Evolutionary conservation across 1,284 basidiomycete species (phyloP).

Genomic region (Cutaneotrichosporon mucoides): DNA sequence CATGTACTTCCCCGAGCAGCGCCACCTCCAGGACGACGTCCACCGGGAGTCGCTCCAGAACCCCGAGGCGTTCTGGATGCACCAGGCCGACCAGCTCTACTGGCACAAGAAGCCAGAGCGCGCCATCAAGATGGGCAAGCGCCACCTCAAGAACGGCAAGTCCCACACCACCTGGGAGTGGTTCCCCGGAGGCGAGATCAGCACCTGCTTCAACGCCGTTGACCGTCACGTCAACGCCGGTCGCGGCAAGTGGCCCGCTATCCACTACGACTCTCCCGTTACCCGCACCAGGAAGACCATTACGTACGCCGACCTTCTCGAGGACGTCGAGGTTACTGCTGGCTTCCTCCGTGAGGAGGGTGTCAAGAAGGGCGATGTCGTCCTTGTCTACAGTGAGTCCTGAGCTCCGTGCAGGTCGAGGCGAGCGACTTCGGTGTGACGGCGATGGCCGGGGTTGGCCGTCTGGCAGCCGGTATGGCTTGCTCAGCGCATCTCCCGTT

Average conservation of each 20-base stretch:
- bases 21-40: conserved; percentile 19
- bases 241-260: conserved; percentile 16
- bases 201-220: conserved; percentile 20
- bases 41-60: conserved; percentile 17
- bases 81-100: conserved; percentile 21
- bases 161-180: conserved; percentile 21
- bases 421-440: background rate
- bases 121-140: conserved; percentile 7
- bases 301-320: conserved; percentile 75
- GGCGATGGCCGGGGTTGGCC: background rate
- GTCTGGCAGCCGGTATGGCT: no score
- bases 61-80: conserved; percentile 21
- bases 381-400: conserved; percentile 43
- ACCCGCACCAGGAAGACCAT: conserved; percentile 47
- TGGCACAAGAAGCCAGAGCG: conserved; percentile 21
- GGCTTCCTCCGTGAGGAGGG: conserved; percentile 83
- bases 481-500: no score
- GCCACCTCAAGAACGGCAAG: conserved; percentile 9
- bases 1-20: conserved; percentile 2
- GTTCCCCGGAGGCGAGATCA: conserved; percentile 24
- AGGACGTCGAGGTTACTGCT: conserved; percentile 77
- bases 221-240: conserved; percentile 22
- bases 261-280: conserved; percentile 24
- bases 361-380: conserved; percentile 89
- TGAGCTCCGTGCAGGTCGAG: no score